phyloP scores from a whole-genome alignment of 805 yeast genomes.

The Hanseniaspora singularis region DNA sequence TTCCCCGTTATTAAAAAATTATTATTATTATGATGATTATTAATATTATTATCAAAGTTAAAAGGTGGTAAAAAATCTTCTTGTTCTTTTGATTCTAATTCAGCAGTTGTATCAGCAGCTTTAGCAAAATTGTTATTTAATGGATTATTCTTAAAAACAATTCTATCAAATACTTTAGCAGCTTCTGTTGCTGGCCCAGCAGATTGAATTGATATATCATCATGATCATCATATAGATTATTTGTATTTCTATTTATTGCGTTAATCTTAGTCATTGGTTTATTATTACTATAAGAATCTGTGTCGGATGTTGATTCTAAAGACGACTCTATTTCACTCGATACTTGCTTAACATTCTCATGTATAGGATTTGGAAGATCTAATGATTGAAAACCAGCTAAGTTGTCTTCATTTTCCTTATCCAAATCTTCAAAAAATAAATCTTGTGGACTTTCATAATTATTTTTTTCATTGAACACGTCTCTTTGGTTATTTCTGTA shows the following conservation, averaged over 20 bases:
- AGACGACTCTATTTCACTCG: constrained; percentile 1
- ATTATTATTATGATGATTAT: background rate
- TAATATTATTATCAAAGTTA: background rate
- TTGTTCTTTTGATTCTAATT: constrained; percentile 5
- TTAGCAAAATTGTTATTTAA: background rate
- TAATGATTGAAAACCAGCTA: background rate
- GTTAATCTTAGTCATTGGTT: constrained; percentile 3
- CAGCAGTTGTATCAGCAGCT: background rate
- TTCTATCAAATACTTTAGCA: constrained; percentile 7
- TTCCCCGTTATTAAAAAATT: constrained; percentile 3
- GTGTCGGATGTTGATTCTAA: background rate
- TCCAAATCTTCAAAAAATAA: too few relatives aligned
- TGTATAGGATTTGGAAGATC: constrained; percentile 4
- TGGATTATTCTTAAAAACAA: background rate
- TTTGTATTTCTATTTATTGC: background rate
- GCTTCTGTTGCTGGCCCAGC: too few relatives aligned
- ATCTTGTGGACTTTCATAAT: background rate
- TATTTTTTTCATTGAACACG: too few relatives aligned
- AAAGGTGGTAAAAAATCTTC: constrained; percentile 6
- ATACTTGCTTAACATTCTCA: constrained; percentile 9
- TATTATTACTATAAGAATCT: background rate
- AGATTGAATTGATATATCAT: too few relatives aligned
- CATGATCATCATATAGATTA: background rate
- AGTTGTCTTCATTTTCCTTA: background rate
- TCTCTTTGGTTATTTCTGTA: background rate